Evolutionary conservation across 768 basidiomycete genomes (phyloP), one percentile per base, ranked within the genome.

Genomic region (Phylloporus arenicola): DNA sequence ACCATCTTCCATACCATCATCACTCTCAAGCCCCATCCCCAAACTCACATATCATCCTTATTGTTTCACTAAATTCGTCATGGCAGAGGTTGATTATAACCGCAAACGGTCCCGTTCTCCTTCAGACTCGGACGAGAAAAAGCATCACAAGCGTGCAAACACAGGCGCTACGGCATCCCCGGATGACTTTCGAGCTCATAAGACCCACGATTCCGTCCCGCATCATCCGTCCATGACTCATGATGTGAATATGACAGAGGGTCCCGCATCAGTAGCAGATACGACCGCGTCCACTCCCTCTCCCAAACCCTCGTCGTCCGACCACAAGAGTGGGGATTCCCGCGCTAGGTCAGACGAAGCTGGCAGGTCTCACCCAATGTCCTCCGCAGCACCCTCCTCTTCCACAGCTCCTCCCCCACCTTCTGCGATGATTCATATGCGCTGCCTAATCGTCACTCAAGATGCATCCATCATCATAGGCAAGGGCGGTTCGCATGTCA

Each of bases 401-500:
- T 75, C 74, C 11, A 61, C 74, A 2, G 59, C 72, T 6, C 57
- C 73, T 10, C 67, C 80, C 3, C 72, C 83, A 11, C 86, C 87
- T 22, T 82, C 88, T 16, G 85, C 87, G 29, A 83, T 83, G 70
- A 99, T 99, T 60, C 88, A 94, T 63, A 95, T 99, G 92, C 84
- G 95, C 41, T 94, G 92, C 68, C 76, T 99, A 62, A 99, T 99
- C 65, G 96, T 99, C 60, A 98, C 96, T 10, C 94, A 97, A 72
- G 96, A 99, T 71, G 96, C 96, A 12, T 94, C 92, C 48, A 95
- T 99, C 72, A 98, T 98, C 74, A 99, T 99, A 58, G 96, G 96
- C 33, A 92, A 92, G 71, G 88, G 77, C 44, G 95, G 95, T 56
- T 81, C 88, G 39, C 96, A 98, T 71, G 94, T 99, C 59, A 97